These are phyloP conservation scores for Pseudonitzschia multistriata DNA, from an alignment of 108 stramenopile species.

Conservation along the genomic window DNA sequence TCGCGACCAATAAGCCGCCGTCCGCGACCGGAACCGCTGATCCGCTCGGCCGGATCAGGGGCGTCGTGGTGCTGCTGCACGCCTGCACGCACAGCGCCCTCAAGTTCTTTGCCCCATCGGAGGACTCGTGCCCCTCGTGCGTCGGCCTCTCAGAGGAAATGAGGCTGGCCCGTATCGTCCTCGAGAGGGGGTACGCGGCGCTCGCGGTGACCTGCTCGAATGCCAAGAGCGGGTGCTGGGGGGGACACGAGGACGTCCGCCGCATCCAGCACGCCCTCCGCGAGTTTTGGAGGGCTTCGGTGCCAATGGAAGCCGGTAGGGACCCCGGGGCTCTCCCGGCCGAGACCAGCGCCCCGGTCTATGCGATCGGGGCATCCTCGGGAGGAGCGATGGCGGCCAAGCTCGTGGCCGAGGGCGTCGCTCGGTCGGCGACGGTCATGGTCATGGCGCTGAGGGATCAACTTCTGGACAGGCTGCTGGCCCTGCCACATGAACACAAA, in stretches of 20 bases:
- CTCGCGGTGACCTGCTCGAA: slow-evolving; percentile 38
- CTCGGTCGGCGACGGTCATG: slow-evolving; percentile 40
- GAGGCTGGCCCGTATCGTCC: slow-evolving; percentile 30
- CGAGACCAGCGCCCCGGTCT: background rate
- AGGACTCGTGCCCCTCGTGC: slow-evolving; percentile 32
- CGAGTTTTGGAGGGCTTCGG: background rate
- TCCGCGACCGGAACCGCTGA: too few relatives aligned
- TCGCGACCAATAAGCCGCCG: too few relatives aligned
- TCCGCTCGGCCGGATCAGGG: too few relatives aligned
- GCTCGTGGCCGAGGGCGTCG: slow-evolving; percentile 26
- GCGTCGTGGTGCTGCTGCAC: slow-evolving; percentile 42
- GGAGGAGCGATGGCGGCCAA: slow-evolving; percentile 46
- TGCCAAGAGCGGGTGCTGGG: slow-evolving; percentile 43
- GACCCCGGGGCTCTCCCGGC: background rate
- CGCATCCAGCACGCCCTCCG: slow-evolving; percentile 27
- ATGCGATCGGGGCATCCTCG: slow-evolving; percentile 50
- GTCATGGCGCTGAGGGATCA: slow-evolving; percentile 38
- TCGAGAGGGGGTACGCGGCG: slow-evolving; percentile 36
- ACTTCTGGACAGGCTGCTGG: slow-evolving; percentile 15
- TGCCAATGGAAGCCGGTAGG: too few relatives aligned
- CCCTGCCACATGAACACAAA: background rate
- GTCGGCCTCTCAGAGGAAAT: slow-evolving; percentile 52
- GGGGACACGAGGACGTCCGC: slow-evolving; percentile 15
- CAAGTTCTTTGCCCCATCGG: slow-evolving; percentile 49
- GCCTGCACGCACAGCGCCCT: slow-evolving; percentile 47